Base-by-base conservation (phyloP, 2,329 filamentous ascomycete species). In the Colletotrichum eleusines region DNA sequence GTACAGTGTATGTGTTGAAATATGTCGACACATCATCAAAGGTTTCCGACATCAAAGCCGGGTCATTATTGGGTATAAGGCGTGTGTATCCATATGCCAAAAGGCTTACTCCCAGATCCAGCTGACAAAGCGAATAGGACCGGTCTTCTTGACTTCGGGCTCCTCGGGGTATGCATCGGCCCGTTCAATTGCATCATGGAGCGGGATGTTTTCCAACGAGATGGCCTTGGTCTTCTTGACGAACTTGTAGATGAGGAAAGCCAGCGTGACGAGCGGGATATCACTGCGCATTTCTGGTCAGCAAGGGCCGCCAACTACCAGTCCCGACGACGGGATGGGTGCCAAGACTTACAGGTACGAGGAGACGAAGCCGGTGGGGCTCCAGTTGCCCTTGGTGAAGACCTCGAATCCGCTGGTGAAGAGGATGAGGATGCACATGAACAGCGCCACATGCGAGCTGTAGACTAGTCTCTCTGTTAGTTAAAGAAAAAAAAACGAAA, bases 351-450 rank as follows among this genome's bases (percentile, higher is more conserved):
- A 89, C 33, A 91, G 84, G 74, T 92, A 92, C 0, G 88, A 84
- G 0, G 89, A 90, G 18, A 91, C 81, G 76, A 92, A 92, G 58
- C 79, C 83, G 33, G 81, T 83, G 0, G 84, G 83, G n/a, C 83
- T 84, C 85, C 87, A 92, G n/a, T 88, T 82, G 6, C 83, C 81
- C 0, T 87, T 86, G 79, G 88, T 90, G 76, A 92, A 92, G 5
- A 89, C 87, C 48, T 86, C 85, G 75, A 92, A 92, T 1, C 90
- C 90, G 72, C 91, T 91, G 5, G 92, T 94, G 50, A 94, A 83
- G 4, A 94, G 81, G 71, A 94, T 90, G 50, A 92, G 78, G 35
- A 90, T 81, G 76, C 86, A 88, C 83, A 90, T 87, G 71, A 84
- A 76, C 6, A 95, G 82, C 0, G 88, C 87, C 11, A 82, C 79